Conservation (phyloP, 441 rosid species). For the Geranium incanum region DNA sequence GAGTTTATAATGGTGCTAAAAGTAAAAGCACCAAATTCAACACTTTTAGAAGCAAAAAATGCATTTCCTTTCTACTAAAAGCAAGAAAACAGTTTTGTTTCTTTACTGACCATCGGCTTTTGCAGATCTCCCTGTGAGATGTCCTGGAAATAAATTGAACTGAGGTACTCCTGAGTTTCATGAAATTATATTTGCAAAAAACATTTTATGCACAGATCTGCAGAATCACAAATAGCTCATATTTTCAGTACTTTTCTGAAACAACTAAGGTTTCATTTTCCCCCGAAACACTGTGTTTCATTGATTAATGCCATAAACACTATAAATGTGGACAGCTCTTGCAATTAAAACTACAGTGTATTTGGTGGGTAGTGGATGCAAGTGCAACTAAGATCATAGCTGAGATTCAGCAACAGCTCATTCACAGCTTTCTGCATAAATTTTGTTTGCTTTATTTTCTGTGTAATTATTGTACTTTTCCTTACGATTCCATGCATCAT, state of each 20-base stretch:
- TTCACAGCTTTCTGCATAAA: background rate
- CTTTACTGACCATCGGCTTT: background rate
- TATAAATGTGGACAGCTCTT: background rate
- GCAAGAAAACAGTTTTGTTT: background rate
- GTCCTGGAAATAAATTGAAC: too few species aligned
- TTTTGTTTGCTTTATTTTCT: background rate
- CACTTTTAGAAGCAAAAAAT: background rate
- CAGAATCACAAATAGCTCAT: background rate
- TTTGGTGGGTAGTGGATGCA: background rate
- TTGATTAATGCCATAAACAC: background rate
- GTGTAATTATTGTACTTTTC: background rate
- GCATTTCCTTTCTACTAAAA: constrained; percentile 4
- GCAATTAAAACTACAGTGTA: background rate
- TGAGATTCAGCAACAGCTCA: background rate
- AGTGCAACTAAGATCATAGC: background rate
- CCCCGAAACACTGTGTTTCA: background rate
- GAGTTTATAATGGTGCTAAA: background rate
- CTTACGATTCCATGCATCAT: background rate
- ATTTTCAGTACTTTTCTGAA: too few species aligned
- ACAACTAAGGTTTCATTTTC: too few species aligned
- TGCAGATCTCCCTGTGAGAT: background rate
- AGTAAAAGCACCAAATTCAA: background rate
- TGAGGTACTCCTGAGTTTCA: too few species aligned
- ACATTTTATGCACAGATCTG: background rate
- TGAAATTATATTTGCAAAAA: background rate